A percentile compares a stretch with the other conserved stretches of the same genome.
Evolutionary conservation across 2,329 filamentous ascomycete genomes (phyloP).

Genomic region (Fusarium nanum): DNA sequence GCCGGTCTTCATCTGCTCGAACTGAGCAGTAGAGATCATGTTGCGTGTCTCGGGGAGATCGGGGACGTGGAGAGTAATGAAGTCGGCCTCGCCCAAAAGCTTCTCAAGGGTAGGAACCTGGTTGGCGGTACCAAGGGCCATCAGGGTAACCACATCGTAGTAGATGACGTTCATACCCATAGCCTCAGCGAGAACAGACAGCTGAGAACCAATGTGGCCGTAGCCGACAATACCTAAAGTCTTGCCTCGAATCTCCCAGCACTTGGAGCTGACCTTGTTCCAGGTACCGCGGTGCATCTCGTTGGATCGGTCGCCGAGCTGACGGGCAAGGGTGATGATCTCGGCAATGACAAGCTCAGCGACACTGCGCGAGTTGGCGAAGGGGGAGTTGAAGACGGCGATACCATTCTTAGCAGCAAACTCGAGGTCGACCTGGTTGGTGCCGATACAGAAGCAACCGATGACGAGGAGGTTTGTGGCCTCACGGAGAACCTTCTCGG

Average conservation of each 20-base stretch:
- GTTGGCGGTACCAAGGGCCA: slow-evolving; percentile 88
- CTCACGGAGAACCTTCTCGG: slow-evolving; percentile 82
- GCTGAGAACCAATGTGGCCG: slow-evolving; percentile 94
- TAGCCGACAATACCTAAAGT: slow-evolving; percentile 97
- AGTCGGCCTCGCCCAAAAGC: slow-evolving; percentile 84
- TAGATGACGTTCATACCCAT: slow-evolving; percentile 99
- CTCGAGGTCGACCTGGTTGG: slow-evolving; percentile 91
- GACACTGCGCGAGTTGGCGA: slow-evolving; percentile 96
- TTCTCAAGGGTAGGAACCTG: slow-evolving; percentile 83
- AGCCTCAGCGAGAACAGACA: slow-evolving; percentile 93
- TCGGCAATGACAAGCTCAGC: slow-evolving; percentile 95
- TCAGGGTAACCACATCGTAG: slow-evolving; percentile 93
- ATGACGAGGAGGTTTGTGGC: slow-evolving; percentile 96
- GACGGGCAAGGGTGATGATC: slow-evolving; percentile 90
- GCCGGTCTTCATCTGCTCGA: slow-evolving; percentile 91
- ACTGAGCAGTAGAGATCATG: slow-evolving; percentile 84
- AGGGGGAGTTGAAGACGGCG: slow-evolving; percentile 98
- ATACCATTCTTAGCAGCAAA: slow-evolving; percentile 88
- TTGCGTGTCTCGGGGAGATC: slow-evolving; percentile 92
- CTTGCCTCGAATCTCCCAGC: slow-evolving; percentile 99
- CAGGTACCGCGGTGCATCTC: slow-evolving; percentile 95
- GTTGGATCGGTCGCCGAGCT: slow-evolving; percentile 90
- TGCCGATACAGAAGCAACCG: slow-evolving; percentile 99
- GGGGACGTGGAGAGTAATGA: slow-evolving; percentile 94
- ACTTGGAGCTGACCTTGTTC: slow-evolving; percentile 97